Evolutionary conservation across 2,329 filamentous ascomycete species (phyloP).

Genomic region (Talaromyces sp.): DNA sequence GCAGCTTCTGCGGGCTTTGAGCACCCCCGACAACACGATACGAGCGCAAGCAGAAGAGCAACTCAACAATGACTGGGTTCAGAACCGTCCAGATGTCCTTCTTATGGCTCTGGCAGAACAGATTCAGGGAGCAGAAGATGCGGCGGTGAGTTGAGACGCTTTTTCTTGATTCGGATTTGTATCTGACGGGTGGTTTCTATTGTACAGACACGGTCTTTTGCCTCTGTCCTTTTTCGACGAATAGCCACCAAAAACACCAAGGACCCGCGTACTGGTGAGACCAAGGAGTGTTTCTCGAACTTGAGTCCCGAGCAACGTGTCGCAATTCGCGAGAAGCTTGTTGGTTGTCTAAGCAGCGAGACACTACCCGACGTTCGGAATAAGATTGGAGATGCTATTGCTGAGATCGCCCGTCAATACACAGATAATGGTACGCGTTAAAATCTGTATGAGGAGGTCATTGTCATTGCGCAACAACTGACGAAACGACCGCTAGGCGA

Average conservation of each 20-base stretch:
- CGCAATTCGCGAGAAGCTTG: constrained; percentile 76
- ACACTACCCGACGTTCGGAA: constrained; percentile 70
- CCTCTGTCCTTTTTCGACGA: constrained; percentile 87
- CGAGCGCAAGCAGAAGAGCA: constrained; percentile 85
- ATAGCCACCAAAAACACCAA: constrained; percentile 88
- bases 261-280: constrained; percentile 60
- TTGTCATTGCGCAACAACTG: background rate
- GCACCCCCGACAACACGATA: constrained; percentile 80
- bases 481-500: constrained; percentile 53
- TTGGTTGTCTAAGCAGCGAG: constrained; percentile 71
- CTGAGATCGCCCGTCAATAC: constrained; percentile 91
- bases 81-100: constrained; percentile 73
- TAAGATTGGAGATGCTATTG: constrained; percentile 96
- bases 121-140: constrained; percentile 70
- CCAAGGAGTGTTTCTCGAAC: constrained; percentile 79
- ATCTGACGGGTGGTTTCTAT: background rate
- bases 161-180: background rate
- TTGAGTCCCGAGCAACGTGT: constrained; percentile 67
- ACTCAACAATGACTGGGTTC: constrained; percentile 84
- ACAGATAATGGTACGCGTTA: constrained; percentile 71
- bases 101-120: constrained; percentile 94
- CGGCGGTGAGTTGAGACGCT: constrained; percentile 54
- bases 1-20: constrained; percentile 81
- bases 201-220: constrained; percentile 80
- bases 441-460: background rate